Evolutionary conservation across 148 eudicot species (phyloP).

Genomic region (Fagopyrum homotropicum): DNA sequence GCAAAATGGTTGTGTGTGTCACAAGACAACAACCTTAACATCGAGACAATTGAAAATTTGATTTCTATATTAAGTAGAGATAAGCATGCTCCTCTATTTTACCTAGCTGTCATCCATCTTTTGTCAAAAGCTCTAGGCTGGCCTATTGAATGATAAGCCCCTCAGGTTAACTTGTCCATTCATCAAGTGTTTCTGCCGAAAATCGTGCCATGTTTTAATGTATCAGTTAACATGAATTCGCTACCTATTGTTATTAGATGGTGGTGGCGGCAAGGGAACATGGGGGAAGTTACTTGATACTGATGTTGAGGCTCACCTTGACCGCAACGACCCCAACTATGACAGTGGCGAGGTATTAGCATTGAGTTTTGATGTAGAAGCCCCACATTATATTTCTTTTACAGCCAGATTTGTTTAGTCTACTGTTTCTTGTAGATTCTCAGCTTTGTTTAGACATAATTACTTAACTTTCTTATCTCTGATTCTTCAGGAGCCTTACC

Average conservation of each 20-base stretch:
- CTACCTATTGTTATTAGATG: slow-evolving; percentile 39
- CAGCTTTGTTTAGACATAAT: neutral
- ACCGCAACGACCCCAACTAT: slow-evolving; percentile 90
- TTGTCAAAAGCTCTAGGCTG: neutral
- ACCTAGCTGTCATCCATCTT: neutral
- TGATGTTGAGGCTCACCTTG: slow-evolving; percentile 60
- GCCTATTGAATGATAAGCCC: neutral
- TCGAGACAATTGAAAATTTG: neutral
- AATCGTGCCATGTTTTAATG: neutral
- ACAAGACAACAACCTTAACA: neutral
- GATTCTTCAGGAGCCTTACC: slow-evolving; percentile 73
- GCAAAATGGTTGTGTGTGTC: neutral
- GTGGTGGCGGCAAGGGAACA: slow-evolving; percentile 96
- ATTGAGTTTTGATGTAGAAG: neutral
- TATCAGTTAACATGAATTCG: neutral
- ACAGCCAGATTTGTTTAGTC: neutral
- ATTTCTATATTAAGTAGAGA: neutral
- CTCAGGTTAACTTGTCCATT: neutral
- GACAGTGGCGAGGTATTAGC: slow-evolving; percentile 83
- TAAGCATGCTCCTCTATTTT: neutral
- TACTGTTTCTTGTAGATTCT: slow-evolving; percentile 6
- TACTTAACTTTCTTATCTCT: neutral
- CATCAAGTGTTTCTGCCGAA: neutral
- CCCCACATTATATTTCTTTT: neutral
- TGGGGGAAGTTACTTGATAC: slow-evolving; percentile 96